phyloP scores from a whole-genome alignment of 1,284 basidiomycete genomes.

The Apiotrichum gamsii region DNA sequence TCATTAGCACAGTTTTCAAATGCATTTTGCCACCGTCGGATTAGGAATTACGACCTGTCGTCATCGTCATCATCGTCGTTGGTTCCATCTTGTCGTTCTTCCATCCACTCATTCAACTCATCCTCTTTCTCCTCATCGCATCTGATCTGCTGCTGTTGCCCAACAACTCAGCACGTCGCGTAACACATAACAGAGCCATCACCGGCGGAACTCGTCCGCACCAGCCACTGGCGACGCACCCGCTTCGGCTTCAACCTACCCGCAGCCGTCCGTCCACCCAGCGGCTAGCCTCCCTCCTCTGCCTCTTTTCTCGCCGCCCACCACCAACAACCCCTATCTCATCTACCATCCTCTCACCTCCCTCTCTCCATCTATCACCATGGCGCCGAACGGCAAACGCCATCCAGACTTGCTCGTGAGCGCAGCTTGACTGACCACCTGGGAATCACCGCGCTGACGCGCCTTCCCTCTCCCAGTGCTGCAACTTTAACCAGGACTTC shows the following conservation, averaged over 20 bases:
- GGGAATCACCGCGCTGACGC: slow-evolving; percentile 4
- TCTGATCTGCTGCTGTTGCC: too few relatives aligned
- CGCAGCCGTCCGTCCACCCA: too few relatives aligned
- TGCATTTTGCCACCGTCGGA: too few relatives aligned
- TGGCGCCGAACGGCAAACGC: slow-evolving; percentile 29
- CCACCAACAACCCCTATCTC: background rate
- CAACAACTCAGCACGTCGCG: too few relatives aligned
- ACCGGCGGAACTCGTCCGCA: too few relatives aligned
- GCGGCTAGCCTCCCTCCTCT: too few relatives aligned
- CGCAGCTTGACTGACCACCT: background rate
- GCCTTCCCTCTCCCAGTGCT: slow-evolving; percentile 38
- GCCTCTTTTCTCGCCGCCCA: background rate
- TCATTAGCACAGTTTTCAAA: too few relatives aligned
- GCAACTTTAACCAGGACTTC: slow-evolving; percentile 49
- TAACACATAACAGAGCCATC: too few relatives aligned
- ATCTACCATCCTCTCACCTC: background rate
- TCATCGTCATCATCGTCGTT: too few relatives aligned
- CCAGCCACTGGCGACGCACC: too few relatives aligned
- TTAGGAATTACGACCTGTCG: too few relatives aligned
- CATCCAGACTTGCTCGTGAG: slow-evolving; percentile 46
- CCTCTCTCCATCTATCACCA: background rate
- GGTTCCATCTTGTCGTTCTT: background rate
- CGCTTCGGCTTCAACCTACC: too few relatives aligned
- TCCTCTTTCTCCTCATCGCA: background rate
- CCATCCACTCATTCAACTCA: background rate